Conservation (phyloP, 2,329 filamentous ascomycete genomes). For the Trichoderma oligosporum region DNA sequence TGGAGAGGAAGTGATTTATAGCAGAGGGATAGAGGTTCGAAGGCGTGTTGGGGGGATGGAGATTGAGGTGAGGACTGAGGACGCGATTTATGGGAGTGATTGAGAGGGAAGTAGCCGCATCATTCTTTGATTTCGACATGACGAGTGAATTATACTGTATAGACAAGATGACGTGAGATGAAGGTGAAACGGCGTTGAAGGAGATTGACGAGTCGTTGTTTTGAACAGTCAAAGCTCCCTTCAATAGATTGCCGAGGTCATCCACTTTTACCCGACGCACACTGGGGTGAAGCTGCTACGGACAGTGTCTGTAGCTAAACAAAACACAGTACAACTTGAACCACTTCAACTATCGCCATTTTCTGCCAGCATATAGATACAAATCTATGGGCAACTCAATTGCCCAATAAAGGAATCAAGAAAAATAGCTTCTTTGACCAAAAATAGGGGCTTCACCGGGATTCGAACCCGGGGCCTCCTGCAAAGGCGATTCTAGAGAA, state of each 20-base stretch:
- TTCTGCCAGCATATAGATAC: too few relatives aligned
- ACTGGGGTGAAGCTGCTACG: not conserved
- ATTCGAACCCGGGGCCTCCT: slow-evolving; percentile 26
- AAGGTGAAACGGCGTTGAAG: not conserved
- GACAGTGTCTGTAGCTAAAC: not conserved
- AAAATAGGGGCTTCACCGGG: slow-evolving; percentile 22
- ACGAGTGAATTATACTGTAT: not conserved
- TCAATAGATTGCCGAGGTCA: not conserved
- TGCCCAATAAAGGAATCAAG: not conserved
- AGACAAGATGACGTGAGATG: not conserved
- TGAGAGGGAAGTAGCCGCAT: slow-evolving; percentile 4
- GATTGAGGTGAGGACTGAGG: slow-evolving; percentile 31
- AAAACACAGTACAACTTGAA: too few relatives aligned
- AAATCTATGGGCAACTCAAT: too few relatives aligned
- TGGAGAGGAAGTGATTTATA: slow-evolving; percentile 32
- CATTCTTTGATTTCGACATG: not conserved
- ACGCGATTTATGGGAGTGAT: slow-evolving; percentile 28
- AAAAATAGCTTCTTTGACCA: not conserved
- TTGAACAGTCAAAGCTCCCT: not conserved
- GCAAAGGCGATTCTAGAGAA: slow-evolving; percentile 23
- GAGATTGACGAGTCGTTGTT: not conserved
- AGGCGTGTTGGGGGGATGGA: slow-evolving; percentile 29
- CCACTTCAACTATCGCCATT: too few relatives aligned
- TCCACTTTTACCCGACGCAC: slow-evolving; percentile 16
- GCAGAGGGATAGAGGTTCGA: slow-evolving; percentile 28